Conservation (phyloP, 148 eudicot genomes). For the Salicornia ramosissima region DNA sequence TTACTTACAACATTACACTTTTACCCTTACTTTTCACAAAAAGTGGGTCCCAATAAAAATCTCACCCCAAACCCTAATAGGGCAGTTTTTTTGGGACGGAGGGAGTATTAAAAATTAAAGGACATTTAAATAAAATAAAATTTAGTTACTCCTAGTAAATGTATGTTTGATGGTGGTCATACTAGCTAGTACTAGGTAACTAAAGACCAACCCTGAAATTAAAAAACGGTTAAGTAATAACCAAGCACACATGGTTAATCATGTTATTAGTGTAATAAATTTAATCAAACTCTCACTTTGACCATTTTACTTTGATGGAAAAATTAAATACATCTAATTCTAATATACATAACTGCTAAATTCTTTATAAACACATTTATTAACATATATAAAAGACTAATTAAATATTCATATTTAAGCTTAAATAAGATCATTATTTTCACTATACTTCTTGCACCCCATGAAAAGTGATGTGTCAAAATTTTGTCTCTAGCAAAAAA, state of each 20-base stretch:
- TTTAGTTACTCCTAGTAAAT: no score
- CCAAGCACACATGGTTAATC: neutral
- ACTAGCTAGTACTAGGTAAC: no score
- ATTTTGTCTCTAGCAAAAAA: neutral
- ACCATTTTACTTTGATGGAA: constrained; percentile 15
- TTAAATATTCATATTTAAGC: constrained; percentile 13
- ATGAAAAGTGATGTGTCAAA: constrained; percentile 10
- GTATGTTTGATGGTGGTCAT: no score
- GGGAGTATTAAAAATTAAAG: no score
- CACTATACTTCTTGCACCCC: constrained; percentile 9
- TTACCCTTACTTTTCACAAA: no score
- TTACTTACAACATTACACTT: no score
- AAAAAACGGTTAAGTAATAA: neutral
- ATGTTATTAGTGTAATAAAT: constrained; percentile 18
- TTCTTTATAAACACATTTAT: constrained; percentile 20
- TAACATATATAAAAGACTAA: constrained; percentile 16
- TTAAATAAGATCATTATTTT: neutral
- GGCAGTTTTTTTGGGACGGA: no score
- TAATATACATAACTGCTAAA: constrained; percentile 21
- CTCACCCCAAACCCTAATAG: no score
- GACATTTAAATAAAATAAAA: no score
- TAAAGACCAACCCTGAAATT: no score
- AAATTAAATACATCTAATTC: neutral
- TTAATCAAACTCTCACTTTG: constrained; percentile 11
- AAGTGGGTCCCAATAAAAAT: no score